Conservation (phyloP, 2,329 filamentous ascomycete species). For the Orbilia oligospora region DNA sequence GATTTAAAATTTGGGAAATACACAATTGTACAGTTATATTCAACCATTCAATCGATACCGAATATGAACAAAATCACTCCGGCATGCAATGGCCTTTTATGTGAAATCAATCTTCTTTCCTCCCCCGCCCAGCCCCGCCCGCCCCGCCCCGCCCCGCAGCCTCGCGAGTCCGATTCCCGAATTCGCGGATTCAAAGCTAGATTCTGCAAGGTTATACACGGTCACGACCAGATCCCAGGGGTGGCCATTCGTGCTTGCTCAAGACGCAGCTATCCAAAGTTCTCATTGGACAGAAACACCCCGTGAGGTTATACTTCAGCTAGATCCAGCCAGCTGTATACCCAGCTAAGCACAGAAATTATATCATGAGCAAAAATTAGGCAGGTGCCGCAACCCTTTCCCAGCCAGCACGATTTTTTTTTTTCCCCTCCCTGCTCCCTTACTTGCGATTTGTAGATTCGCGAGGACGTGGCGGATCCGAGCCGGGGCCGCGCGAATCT, state of each 20-base stretch:
- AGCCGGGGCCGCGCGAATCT: neutral
- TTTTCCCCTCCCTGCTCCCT: neutral
- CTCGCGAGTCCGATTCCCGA: neutral
- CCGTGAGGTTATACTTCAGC: neutral
- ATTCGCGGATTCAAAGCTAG: neutral
- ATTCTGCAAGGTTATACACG: slow-evolving; percentile 8
- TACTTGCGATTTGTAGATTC: neutral
- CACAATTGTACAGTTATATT: no score
- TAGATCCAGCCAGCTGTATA: neutral
- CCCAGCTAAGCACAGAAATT: no score
- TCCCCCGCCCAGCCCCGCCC: neutral
- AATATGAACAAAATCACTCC: no score
- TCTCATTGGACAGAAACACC: neutral
- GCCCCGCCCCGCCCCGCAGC: neutral
- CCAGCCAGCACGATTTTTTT: slow-evolving; percentile 1
- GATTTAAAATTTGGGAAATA: no score
- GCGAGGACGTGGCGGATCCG: neutral
- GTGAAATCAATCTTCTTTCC: no score
- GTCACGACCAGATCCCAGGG: neutral
- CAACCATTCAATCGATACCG: no score
- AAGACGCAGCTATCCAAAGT: neutral
- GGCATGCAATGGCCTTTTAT: no score
- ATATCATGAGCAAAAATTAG: neutral
- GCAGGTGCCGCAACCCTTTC: slow-evolving; percentile 4
- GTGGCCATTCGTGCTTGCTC: neutral